Evolutionary conservation across 1,284 basidiomycete genomes (phyloP), one percentile per base, ranked within the genome.

Genomic region (Bondarzewia mesenterica): DNA sequence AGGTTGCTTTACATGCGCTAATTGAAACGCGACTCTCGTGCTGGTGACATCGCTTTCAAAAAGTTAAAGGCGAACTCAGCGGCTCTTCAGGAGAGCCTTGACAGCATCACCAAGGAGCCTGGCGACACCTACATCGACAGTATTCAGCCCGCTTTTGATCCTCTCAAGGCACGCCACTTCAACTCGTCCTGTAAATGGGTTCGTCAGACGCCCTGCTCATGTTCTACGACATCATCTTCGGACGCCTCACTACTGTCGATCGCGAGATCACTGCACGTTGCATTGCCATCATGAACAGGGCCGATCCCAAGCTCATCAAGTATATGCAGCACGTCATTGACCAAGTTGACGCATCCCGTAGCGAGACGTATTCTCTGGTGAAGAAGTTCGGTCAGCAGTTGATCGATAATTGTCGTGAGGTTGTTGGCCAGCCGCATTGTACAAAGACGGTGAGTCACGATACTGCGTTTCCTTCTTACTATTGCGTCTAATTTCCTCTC

Each of bases 151-250:
- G 77, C 80, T 50, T 99, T 99, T 70, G 90, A 94, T 60, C 85
- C 90, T 3, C 75, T 95, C 64, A 99, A 99, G 70, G 95, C 94
- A 16, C 89, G 96, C 45, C 91, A 89, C 63, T 99, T 99, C 73
- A 93, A 97, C 65, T 97, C 93, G 8, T 93, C 88, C 10, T 99
- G 95, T 95, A 99, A 99, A 67, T 99, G 95, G 96, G 93, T 90
- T 46, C 85, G 95, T 57, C 93, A 97, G 69, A 95, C 55, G 91
- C 93, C 23, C 75, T 98, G 37, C 74, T 90, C 52, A 92, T 98
- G 88, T 98, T 87, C 72, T 97, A 94, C 70, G 94, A 97, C 64
- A 95, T 98, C 66, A 91, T 97, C 62, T 93, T 93, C 59, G 95
- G 95, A 42, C 84, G 88, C 42, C 80, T 96, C 52, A 93, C 87